Evolutionary conservation across 2,329 filamentous ascomycete species (phyloP).

Genomic region (Lecanicillium sp.): DNA sequence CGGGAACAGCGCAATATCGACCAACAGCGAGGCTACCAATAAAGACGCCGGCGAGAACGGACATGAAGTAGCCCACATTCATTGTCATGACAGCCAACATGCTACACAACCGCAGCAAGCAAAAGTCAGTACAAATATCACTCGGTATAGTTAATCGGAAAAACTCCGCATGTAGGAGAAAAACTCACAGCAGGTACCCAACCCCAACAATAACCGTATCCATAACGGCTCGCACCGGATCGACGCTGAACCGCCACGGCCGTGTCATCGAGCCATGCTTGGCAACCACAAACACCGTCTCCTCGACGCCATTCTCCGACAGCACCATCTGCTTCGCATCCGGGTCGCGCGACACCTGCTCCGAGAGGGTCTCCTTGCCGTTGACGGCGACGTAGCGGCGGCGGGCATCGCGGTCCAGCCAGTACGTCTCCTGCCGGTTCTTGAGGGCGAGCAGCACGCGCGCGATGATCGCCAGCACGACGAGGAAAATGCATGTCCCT

Average conservation of each 20-base stretch:
- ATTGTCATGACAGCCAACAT: conserved; percentile 92
- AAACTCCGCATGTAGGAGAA: conserved; percentile 1
- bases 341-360: conserved; percentile 49
- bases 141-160: too few species aligned
- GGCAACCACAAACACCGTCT: conserved; percentile 68
- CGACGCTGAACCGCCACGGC: conserved; percentile 77
- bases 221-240: conserved; percentile 63
- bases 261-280: conserved; percentile 42
- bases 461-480: conserved; percentile 63
- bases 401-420: conserved; percentile 63
- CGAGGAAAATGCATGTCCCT: conserved; percentile 85
- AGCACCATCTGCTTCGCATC: conserved; percentile 59
- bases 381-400: conserved; percentile 71
- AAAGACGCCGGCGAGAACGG: conserved; percentile 72
- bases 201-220: conserved; percentile 68
- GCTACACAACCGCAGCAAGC: conserved; percentile 38
- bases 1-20: conserved; percentile 49
- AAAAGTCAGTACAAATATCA: not conserved
- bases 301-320: conserved; percentile 71
- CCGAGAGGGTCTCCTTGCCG: conserved; percentile 52
- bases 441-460: conserved; percentile 68
- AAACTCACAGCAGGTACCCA: conserved; percentile 76
- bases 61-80: conserved; percentile 79
- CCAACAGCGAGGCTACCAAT: conserved; percentile 78
- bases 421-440: conserved; percentile 52